These are phyloP conservation scores for Alternaria brassicae DNA, from an alignment of 2,329 filamentous ascomycete genomes.

Conservation along the genomic window DNA sequence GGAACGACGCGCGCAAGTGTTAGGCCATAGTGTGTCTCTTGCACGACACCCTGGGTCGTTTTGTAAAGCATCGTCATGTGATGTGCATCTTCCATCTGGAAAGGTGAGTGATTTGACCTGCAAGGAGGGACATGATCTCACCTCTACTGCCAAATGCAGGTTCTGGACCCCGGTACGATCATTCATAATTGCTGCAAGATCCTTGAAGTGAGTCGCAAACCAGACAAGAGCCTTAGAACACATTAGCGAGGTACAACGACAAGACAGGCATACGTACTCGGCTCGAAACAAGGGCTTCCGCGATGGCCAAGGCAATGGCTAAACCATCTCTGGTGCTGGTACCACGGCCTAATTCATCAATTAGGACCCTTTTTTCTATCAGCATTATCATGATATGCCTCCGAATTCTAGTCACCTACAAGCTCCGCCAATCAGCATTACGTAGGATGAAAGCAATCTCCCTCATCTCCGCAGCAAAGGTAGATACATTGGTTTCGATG, in stretches of 20 bases:
- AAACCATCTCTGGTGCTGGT: slow-evolving; percentile 89
- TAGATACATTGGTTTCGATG: slow-evolving; percentile 89
- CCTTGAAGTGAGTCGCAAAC: slow-evolving; percentile 93
- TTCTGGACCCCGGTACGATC: slow-evolving; percentile 82
- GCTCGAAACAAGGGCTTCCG: slow-evolving; percentile 83
- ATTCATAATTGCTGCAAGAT: slow-evolving; percentile 77
- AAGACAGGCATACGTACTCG: slow-evolving; percentile 34
- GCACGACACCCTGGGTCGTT: slow-evolving; percentile 73
- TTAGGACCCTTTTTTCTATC: slow-evolving; percentile 62
- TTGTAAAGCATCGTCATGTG: slow-evolving; percentile 90
- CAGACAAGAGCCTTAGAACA: slow-evolving; percentile 71
- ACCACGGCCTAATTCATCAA: slow-evolving; percentile 91
- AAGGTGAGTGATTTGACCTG: slow-evolving; percentile 2
- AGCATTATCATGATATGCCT: neutral
- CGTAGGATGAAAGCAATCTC: slow-evolving; percentile 92
- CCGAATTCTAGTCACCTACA: slow-evolving; percentile 49
- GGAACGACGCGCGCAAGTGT: slow-evolving; percentile 77
- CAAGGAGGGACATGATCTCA: slow-evolving; percentile 46
- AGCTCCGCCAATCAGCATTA: slow-evolving; percentile 77
- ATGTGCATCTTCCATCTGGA: slow-evolving; percentile 55
- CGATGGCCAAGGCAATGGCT: slow-evolving; percentile 86
- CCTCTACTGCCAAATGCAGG: slow-evolving; percentile 78
- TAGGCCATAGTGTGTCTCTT: slow-evolving; percentile 83
- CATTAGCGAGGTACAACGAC: neutral
- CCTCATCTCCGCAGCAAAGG: slow-evolving; percentile 93